Percentiles rank a stretch among this genome's conserved stretches.
These are phyloP conservation scores for Scutellaria minor DNA, from an alignment of 257 asterid genomes.

Conservation along the genomic window DNA sequence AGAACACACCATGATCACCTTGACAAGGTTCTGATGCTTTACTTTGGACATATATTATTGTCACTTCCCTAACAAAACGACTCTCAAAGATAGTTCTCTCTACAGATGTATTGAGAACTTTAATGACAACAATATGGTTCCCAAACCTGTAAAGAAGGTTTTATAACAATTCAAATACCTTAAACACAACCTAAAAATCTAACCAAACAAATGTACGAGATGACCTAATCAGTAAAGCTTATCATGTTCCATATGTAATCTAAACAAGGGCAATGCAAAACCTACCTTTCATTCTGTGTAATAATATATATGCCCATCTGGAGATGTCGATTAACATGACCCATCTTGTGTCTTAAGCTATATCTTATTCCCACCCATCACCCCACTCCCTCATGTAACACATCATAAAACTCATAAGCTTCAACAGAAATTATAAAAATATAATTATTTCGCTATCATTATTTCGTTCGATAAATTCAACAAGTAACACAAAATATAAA, in stretches of 20 bases:
- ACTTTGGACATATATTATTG: conserved; percentile 97
- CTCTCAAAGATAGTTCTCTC: no score
- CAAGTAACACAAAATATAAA: neutral
- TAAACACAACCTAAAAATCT: conserved; percentile 7
- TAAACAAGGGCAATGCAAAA: neutral
- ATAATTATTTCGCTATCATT: no score
- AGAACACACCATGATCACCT: conserved; percentile 49
- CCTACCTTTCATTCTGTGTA: neutral
- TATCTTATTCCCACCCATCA: no score
- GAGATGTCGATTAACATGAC: neutral
- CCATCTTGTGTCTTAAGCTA: neutral
- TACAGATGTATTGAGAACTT: conserved; percentile 77
- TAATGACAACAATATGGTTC: conserved; percentile 84
- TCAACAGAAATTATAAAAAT: conserved; percentile 12
- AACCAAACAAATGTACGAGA: no score
- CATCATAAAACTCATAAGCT: conserved; percentile 5
- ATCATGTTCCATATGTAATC: neutral
- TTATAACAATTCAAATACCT: conserved; percentile 7
- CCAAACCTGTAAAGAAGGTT: conserved; percentile 59
- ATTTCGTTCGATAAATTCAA: conserved; percentile 20
- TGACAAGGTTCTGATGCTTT: conserved; percentile 90
- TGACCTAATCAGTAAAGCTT: conserved; percentile 13
- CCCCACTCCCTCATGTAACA: neutral
- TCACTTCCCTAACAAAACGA: no score
- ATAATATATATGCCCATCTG: neutral